These are phyloP conservation scores for Xylaria cubensis DNA, from an alignment of 495 filamentous ascomycete species.

Conservation along the genomic window DNA sequence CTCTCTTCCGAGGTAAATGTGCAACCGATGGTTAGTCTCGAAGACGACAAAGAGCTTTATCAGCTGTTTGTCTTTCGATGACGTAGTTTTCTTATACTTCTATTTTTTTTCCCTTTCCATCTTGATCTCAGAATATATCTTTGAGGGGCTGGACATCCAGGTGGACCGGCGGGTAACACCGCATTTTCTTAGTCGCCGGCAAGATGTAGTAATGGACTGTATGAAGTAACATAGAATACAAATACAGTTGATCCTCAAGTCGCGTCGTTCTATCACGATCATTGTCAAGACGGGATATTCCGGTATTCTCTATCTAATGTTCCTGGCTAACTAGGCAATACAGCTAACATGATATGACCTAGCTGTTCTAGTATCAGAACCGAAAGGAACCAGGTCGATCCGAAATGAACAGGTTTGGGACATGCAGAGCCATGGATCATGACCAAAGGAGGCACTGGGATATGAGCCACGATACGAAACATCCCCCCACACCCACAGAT, in stretches of 20 bases:
- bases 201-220: neutral
- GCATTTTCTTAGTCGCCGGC: neutral
- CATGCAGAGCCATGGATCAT: constrained; percentile 8
- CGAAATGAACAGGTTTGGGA: constrained; percentile 37
- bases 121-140: neutral
- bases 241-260: neutral
- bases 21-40: neutral
- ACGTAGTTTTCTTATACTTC: neutral
- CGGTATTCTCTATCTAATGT: neutral
- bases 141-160: neutral
- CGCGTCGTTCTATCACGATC: neutral
- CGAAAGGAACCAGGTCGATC: constrained; percentile 37
- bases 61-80: neutral
- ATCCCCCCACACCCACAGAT: constrained; percentile 4
- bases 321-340: neutral
- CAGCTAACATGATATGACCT: neutral
- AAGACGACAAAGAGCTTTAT: neutral
- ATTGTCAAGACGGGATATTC: constrained; percentile 3
- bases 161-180: neutral
- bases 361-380: neutral
- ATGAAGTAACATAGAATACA: neutral
- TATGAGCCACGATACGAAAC: constrained; percentile 12
- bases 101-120: too few species aligned
- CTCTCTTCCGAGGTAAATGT: neutral
- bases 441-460: constrained; percentile 3